phyloP scores from a whole-genome alignment of 352 stramenopile genomes.

The Halophytophthora polymorphica region DNA sequence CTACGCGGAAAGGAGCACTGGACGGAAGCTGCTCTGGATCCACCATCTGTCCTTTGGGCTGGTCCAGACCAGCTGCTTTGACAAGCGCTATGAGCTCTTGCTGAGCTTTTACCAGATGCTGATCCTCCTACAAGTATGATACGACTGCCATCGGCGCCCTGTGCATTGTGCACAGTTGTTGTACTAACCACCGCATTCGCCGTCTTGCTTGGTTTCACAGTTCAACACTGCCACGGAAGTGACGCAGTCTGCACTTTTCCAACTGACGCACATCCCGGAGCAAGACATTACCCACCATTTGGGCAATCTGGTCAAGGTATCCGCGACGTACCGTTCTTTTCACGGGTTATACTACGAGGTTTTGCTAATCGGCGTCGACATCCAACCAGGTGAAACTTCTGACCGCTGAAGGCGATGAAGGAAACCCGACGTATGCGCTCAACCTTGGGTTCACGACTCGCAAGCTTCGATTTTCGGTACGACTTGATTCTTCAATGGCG shows the following conservation, averaged over 20 bases:
- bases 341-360: no score
- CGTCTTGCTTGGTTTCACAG: constrained; percentile 21
- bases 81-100: constrained; percentile 76
- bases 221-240: constrained; percentile 62
- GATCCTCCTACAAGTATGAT: constrained; percentile 71
- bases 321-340: constrained; percentile 1
- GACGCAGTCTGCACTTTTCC: constrained; percentile 27
- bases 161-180: neutral
- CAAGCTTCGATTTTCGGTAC: constrained; percentile 51
- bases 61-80: constrained; percentile 63
- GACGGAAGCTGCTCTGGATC: constrained; percentile 76
- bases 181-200: neutral
- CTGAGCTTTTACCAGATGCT: constrained; percentile 86
- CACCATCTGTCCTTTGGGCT: constrained; percentile 76
- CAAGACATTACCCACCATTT: constrained; percentile 67
- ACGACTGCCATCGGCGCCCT: no score
- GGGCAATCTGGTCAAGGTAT: constrained; percentile 72
- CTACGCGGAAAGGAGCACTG: constrained; percentile 72
- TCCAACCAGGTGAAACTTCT: constrained; percentile 40
- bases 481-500: constrained; percentile 4
- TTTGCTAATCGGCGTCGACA: neutral
- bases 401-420: constrained; percentile 17
- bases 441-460: constrained; percentile 48
- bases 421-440: constrained; percentile 30
- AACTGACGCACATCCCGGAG: constrained; percentile 55